A percentile compares a stretch with the other conserved stretches of the same genome.
phyloP scores from a whole-genome alignment of 106 monocot species.

The Alisma plantagoaquatica region DNA sequence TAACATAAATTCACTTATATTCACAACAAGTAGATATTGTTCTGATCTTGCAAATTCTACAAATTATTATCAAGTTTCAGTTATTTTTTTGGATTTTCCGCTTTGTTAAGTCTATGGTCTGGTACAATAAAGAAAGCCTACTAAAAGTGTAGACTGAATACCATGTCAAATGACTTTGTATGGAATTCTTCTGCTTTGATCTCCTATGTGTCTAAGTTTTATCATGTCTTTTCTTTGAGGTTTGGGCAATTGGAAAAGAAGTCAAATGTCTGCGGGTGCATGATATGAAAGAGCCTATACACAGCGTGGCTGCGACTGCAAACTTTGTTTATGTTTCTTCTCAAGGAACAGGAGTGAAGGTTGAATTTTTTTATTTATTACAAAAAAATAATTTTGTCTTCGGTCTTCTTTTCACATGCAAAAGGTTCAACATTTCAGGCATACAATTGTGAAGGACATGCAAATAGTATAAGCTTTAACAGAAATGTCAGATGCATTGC shows the following conservation, averaged over 20 bases:
- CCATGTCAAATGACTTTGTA: too few species aligned
- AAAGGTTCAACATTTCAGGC: too few species aligned
- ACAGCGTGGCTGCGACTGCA: slow-evolving; percentile 17
- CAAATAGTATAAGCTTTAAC: not conserved
- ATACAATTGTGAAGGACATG: not conserved
- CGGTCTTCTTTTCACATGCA: too few species aligned
- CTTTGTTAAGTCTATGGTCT: too few species aligned
- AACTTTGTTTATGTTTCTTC: slow-evolving; percentile 28
- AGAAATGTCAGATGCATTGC: slow-evolving; percentile 46
- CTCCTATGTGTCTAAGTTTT: not conserved
- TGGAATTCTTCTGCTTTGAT: not conserved
- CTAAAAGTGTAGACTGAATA: too few species aligned
- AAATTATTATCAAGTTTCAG: too few species aligned
- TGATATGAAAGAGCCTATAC: slow-evolving; percentile 39
- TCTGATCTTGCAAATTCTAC: too few species aligned
- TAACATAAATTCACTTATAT: too few species aligned
- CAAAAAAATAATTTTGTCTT: not conserved
- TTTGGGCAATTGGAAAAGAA: slow-evolving; percentile 31
- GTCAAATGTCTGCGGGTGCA: slow-evolving; percentile 30
- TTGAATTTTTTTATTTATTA: slow-evolving; percentile 6
- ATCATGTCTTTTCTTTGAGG: slow-evolving; percentile 6
- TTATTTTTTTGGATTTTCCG: too few species aligned
- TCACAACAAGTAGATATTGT: too few species aligned
- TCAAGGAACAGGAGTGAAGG: slow-evolving; percentile 47
- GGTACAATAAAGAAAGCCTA: too few species aligned